Evolutionary conservation across 2,329 filamentous ascomycete species (phyloP), one percentile per base, ranked within the genome.

Genomic region (Neonectria faginata): DNA sequence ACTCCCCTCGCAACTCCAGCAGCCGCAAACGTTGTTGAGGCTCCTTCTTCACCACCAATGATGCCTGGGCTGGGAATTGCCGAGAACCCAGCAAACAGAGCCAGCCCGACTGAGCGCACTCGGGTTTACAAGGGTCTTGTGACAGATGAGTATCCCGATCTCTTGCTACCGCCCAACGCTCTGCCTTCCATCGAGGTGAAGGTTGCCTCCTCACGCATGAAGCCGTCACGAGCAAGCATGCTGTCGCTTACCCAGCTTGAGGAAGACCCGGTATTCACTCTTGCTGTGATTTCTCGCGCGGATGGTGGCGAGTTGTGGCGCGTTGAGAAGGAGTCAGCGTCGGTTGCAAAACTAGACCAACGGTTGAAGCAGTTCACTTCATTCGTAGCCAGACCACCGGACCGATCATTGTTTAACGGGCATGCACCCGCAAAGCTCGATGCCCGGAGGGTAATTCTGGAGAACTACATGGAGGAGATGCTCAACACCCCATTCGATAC

Each of bases 381-480:
- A 6, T 94, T 97, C 73, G 87, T 87, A 11, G 91, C 90, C 11
- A 93, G 84, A 76, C 88, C 94, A 2, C 96, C 96, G 0, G 96
- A 99, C 68, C 88, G 92, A 67, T 89, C 89, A 3, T 83, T 99
- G 5, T 99, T 99, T 78, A 93, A 86, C 66, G 96, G 96, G 0
- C 95, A 99, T 79, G 92, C 96, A 3, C 96, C 96, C 5, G 94
- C 94, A 7, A 97, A 95, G 77, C 88, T 99, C 52, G 96, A 99
- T 80, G 92, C 93, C 18, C 89, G 96, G 66, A 89, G 95, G 67
- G 82, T 86, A 25, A 93, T 93, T 0, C 83, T 99, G 53, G 93
- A 97, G 70, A 82, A 87, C 9, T 99, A 98, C 77, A 89, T 98
- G 74, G 93, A 97, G 51, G 88, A 91, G 64, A 84, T 98, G 58